Conservation (phyloP, 1,284 basidiomycete genomes). For the Cryptococcus floricola region DNA sequence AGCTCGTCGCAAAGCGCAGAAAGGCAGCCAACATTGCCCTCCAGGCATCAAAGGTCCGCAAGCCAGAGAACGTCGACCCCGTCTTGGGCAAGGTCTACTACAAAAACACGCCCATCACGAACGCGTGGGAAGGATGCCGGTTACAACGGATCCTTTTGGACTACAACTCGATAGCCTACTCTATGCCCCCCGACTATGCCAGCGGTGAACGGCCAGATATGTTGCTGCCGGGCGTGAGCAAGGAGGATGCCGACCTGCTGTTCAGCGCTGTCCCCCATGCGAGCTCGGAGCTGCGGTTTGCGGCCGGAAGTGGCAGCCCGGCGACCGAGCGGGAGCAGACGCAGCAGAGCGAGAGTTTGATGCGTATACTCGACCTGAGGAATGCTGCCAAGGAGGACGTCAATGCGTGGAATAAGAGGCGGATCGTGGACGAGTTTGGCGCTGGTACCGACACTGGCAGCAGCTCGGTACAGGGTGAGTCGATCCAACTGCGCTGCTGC, state of each 20-base stretch:
- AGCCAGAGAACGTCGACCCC: slow-evolving; percentile 19
- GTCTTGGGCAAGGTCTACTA: slow-evolving; percentile 24
- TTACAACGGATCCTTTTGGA: slow-evolving; percentile 18
- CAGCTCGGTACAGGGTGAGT: slow-evolving; percentile 80
- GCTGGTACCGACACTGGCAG: slow-evolving; percentile 69
- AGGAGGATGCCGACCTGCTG: slow-evolving; percentile 34
- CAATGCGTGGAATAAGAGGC: slow-evolving; percentile 75
- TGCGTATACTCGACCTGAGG: slow-evolving; percentile 71
- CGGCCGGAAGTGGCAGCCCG: slow-evolving; percentile 5
- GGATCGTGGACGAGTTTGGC: slow-evolving; percentile 78
- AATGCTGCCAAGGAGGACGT: slow-evolving; percentile 83
- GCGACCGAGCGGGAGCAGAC: slow-evolving; percentile 49
- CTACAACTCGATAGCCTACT: slow-evolving; percentile 32
- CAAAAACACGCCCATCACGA: not conserved
- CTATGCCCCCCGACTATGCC: slow-evolving; percentile 35
- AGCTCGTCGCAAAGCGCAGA: slow-evolving; percentile 26
- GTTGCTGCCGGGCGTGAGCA: slow-evolving; percentile 34
- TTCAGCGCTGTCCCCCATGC: slow-evolving; percentile 44
- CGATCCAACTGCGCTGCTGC: not conserved
- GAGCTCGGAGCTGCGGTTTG: slow-evolving; percentile 25
- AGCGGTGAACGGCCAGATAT: slow-evolving; percentile 28
- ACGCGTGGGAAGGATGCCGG: slow-evolving; percentile 29
- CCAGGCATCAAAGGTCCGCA: slow-evolving; percentile 10
- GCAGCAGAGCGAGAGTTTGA: slow-evolving; percentile 62
- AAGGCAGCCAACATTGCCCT: slow-evolving; percentile 27